phyloP scores from a whole-genome alignment of 768 basidiomycete genomes.

The Guyanaporus albipodus region DNA sequence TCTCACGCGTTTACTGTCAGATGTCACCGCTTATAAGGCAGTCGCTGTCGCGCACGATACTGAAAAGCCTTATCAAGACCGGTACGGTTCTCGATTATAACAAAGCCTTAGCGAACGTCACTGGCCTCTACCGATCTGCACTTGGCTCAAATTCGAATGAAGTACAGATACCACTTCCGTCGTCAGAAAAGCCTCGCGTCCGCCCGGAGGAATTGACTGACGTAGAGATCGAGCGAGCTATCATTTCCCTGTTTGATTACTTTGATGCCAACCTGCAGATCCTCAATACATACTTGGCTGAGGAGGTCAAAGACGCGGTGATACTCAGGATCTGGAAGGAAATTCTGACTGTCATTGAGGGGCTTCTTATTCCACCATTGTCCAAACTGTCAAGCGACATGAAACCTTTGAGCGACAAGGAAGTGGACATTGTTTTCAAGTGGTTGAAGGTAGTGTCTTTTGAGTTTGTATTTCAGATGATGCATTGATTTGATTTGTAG shows the following conservation, averaged over 20 bases:
- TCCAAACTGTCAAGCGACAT: slow-evolving; percentile 83
- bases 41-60: slow-evolving; percentile 69
- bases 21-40: slow-evolving; percentile 93
- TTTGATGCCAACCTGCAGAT: slow-evolving; percentile 91
- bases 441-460: slow-evolving; percentile 77
- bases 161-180: slow-evolving; percentile 73
- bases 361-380: slow-evolving; percentile 84
- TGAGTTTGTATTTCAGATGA: background rate
- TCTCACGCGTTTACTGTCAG: slow-evolving; percentile 37
- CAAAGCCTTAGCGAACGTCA: slow-evolving; percentile 80
- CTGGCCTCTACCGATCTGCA: slow-evolving; percentile 77
- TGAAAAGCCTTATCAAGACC: slow-evolving; percentile 75
- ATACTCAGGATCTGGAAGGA: slow-evolving; percentile 97
- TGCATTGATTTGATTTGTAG: slow-evolving; percentile 36
- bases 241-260: slow-evolving; percentile 90
- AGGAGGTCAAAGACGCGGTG: slow-evolving; percentile 84
- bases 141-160: slow-evolving; percentile 63
- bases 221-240: slow-evolving; percentile 91
- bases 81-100: slow-evolving; percentile 74
- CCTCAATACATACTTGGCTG: slow-evolving; percentile 82
- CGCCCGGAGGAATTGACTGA: slow-evolving; percentile 83
- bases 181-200: slow-evolving; percentile 70
- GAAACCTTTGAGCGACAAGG: slow-evolving; percentile 91
- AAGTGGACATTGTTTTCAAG: slow-evolving; percentile 98
- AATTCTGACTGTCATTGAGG: slow-evolving; percentile 80